Evolutionary conservation across 805 yeast species (phyloP), one percentile per base, ranked within the genome.

Genomic region (Komagataella kurtzmanii): DNA sequence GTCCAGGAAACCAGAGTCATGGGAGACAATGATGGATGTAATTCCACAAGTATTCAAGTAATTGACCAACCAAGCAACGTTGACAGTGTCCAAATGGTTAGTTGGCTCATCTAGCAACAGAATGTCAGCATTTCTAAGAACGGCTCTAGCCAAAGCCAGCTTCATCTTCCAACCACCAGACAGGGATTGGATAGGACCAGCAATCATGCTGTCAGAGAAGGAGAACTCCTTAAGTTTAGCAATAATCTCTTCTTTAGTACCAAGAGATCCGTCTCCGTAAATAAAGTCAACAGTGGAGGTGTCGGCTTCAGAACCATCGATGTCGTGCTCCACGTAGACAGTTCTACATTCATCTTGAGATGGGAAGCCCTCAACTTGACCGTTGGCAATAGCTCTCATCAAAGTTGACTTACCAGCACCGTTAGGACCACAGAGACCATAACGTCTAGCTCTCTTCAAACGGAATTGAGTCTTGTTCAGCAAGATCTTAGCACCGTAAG

Each of bases 111-210:
- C 99, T 74, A 91, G 85, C 75, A 91, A 80, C 74, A 91, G 80
- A 70, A 91, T 93, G 75, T 88, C 96, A 68, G 99, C 98, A 77
- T 90, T 90, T 82, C 87, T 88, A 77, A 91, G 83, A 68, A 91
- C 97, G 69, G 99, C 99, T 79, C 97, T 88, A 65, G 99, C 98
- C 68, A 91, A 82, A 71, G 98, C 98, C 74, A 91, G 83, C 79
- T 93, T 93, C 99, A 91, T 91, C 85, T 93, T 93, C 99, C 99
- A 91, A 83, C 99, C 99, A 85, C 99, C 99, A 69, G 99, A 93
- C 65, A 93, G 81, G 59, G 97, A 87, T 69, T 88, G 82, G 72
- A 91, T 91, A 68, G 97, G 95, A 95, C 85, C 87, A 58, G 67
- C 70, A 67, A 85, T 82, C 97, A 91, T 93, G 69, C 84, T 96